Evolutionary conservation across 2,329 filamentous ascomycete species (phyloP), one percentile per base, ranked within the genome.

Genomic region (Aphanoascus verrucosus): DNA sequence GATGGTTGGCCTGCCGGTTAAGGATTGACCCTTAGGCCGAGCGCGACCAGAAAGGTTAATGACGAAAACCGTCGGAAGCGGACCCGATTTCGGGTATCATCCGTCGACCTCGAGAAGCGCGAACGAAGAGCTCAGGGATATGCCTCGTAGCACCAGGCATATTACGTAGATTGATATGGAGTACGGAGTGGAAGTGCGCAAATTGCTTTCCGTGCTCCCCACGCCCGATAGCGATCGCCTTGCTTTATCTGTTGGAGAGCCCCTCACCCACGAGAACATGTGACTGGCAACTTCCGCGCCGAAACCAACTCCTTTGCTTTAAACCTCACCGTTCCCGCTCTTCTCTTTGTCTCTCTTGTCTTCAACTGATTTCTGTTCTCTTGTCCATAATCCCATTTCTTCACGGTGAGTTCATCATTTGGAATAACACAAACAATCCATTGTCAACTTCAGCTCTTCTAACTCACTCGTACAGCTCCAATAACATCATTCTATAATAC

Each of bases 201-300:
- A 28, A 28, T 28, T 28, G 23, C 23, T 7, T 28, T 28, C 23
- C 23, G 23, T 28, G 23, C 46, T 34, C 46, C 46, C 46, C 46
- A 40, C 46, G 28, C 46, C 17, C 34, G 35, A 40, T 7, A 49
- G 14, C 20, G 46, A 49, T 40, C 46, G 19, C 9, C 46, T 49
- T 49, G 34, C 34, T 40, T 49, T 49, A 28, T 47, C 45, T 17
- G 46, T 14, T 48, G 20, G 31, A 23, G 38, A 48, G 45, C 51
- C 51, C 51, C 51, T 53, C 51, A 19, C 43, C 17, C 12, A 4
- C 3, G 14, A 34, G 15, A 44, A 42, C 51, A 53, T 53, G 51
- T 53, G 51, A 53, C 51, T 53, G 51, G 51, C 45, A 53, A 48
- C 51, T 49, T 53, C 51, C 45, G 28, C 41, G 28, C 41, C 51